Evolutionary conservation across 2,329 filamentous ascomycete genomes (phyloP).

Genomic region (Epichloe amarillans): DNA sequence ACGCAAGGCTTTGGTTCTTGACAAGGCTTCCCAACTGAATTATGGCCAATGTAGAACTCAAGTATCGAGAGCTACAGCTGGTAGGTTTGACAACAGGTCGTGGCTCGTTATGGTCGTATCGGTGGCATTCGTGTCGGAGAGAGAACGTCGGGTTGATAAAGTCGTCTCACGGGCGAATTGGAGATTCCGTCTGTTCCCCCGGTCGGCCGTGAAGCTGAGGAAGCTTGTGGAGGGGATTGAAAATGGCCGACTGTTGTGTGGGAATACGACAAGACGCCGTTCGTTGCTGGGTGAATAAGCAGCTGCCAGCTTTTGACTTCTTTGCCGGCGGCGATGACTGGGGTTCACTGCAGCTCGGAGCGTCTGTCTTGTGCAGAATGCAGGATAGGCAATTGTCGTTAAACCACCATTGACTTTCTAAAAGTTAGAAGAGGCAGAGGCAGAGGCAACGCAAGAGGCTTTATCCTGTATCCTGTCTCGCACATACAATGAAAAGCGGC

Average conservation of each 20-base stretch:
- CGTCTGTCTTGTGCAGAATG: neutral
- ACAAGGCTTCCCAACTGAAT: neutral
- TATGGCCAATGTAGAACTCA: neutral
- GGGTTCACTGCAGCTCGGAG: neutral
- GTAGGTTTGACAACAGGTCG: conserved; percentile 9
- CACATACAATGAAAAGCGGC: conserved; percentile 6
- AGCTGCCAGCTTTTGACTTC: neutral
- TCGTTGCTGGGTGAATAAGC: conserved; percentile 2
- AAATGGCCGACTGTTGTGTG: conserved; percentile 6
- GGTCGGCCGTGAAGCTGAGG: neutral
- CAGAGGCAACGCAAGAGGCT: neutral
- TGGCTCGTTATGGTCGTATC: conserved; percentile 19
- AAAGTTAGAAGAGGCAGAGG: neutral
- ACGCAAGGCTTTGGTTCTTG: neutral
- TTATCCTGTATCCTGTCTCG: conserved; percentile 4
- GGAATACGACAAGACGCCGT: neutral
- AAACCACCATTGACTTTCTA: neutral
- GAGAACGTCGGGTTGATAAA: conserved; percentile 1
- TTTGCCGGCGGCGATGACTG: neutral
- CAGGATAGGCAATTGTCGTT: neutral
- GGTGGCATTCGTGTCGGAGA: conserved; percentile 18
- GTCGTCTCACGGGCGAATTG: conserved; percentile 1
- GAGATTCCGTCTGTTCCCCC: neutral
- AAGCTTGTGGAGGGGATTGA: neutral
- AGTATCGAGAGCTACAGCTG: neutral